Conservation (phyloP, 139 green algal genomes). For the Tetradesmus obliquus region DNA sequence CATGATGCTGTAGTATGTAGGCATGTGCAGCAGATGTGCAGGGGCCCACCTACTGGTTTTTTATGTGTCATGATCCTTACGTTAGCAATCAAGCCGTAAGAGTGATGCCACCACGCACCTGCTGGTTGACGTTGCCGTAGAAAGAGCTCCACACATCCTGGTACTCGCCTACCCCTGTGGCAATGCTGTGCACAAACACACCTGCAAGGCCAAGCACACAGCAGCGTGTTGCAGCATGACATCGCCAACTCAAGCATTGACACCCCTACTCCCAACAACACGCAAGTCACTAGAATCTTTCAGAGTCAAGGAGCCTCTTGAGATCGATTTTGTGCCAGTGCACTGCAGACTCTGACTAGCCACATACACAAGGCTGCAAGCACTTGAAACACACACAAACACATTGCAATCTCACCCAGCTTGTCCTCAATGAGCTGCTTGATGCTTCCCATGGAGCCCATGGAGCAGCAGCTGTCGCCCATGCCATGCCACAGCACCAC, state of each 20-base stretch:
- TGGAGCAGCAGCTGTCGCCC: conserved; percentile 44
- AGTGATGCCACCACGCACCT: conserved; percentile 56
- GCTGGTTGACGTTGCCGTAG: conserved; percentile 81
- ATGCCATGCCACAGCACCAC: conserved; percentile 86
- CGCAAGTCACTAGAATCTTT: too few species aligned
- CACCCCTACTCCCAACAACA: too few species aligned
- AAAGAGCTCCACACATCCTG: conserved; percentile 68
- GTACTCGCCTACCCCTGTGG: conserved; percentile 56
- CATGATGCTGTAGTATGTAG: too few species aligned
- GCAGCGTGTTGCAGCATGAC: neutral
- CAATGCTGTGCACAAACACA: conserved; percentile 83
- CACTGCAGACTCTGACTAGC: neutral
- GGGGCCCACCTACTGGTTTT: neutral
- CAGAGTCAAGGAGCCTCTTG: too few species aligned
- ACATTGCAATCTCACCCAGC: conserved; percentile 48
- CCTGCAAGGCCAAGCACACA: conserved; percentile 55
- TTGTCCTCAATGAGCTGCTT: conserved; percentile 60
- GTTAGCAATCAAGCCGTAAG: neutral
- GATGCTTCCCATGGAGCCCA: conserved; percentile 66
- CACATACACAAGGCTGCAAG: neutral
- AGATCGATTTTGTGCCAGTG: neutral
- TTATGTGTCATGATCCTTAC: neutral
- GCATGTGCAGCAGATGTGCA: too few species aligned
- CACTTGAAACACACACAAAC: neutral
- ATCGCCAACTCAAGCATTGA: too few species aligned